Percentiles rank a stretch among this genome's conserved stretches.
These are phyloP conservation scores for Colletotrichum sp. DNA, from an alignment of 2,329 filamentous ascomycete species.

Conservation along the genomic window DNA sequence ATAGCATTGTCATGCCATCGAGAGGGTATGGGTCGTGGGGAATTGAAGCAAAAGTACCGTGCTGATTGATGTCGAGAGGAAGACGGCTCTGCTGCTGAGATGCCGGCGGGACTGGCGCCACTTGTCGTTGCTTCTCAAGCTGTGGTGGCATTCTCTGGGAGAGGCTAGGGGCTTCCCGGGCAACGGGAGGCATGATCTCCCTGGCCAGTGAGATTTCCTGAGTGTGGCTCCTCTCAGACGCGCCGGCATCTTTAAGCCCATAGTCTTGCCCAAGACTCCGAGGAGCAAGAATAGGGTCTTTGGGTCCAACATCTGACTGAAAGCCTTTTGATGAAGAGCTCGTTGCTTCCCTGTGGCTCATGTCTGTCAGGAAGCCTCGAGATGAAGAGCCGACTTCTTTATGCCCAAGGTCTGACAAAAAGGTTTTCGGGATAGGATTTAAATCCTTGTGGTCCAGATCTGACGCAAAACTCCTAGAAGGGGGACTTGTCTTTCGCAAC, in stretches of 20 bases:
- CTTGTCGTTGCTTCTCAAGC: background rate
- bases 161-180: slow-evolving; percentile 55
- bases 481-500: background rate
- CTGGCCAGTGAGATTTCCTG: slow-evolving; percentile 68
- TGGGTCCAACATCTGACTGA: background rate
- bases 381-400: background rate
- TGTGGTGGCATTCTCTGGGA: slow-evolving; percentile 49
- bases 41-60: slow-evolving; percentile 67
- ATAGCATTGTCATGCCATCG: slow-evolving; percentile 98
- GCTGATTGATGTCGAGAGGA: slow-evolving; percentile 59
- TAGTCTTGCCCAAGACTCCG: background rate
- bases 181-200: slow-evolving; percentile 48
- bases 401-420: background rate
- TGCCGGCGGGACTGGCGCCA: slow-evolving; percentile 15
- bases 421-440: background rate
- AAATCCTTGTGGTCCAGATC: background rate
- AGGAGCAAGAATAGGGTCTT: background rate
- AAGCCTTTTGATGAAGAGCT: background rate
- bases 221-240: slow-evolving; percentile 54
- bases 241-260: background rate
- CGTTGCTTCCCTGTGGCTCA: background rate
- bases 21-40: slow-evolving; percentile 93
- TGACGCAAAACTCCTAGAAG: background rate
- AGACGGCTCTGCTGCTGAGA: slow-evolving; percentile 30
- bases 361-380: background rate